A percentile compares a stretch with the other conserved stretches of the same genome.
phyloP scores from a whole-genome alignment of 768 basidiomycete genomes.

The Naganishia vishniacii region DNA sequence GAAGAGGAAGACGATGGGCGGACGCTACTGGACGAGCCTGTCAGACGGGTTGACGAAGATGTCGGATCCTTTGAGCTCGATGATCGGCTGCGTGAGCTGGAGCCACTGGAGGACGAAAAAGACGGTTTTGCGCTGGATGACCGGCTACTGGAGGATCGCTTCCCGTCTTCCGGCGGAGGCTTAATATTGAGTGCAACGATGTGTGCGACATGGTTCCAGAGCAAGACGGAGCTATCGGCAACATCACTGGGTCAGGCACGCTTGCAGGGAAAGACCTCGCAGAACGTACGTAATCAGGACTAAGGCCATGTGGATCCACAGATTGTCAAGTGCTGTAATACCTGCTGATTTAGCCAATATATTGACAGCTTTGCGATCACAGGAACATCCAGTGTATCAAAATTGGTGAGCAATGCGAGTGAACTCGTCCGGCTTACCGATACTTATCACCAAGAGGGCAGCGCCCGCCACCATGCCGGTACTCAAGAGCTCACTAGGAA shows the following conservation, averaged over 20 bases:
- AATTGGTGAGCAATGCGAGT: too few relatives aligned
- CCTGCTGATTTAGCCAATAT: not conserved
- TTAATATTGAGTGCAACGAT: not conserved
- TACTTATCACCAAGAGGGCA: not conserved
- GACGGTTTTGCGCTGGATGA: conserved; percentile 5
- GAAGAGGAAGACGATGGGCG: not conserved
- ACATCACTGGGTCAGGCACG: not conserved
- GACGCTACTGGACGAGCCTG: not conserved
- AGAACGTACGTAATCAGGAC: conserved; percentile 5
- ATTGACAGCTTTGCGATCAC: conserved; percentile 17
- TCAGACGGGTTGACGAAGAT: not conserved
- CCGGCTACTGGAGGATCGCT: not conserved
- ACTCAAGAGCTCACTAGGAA: not conserved
- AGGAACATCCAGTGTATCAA: too few relatives aligned
- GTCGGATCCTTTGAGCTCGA: conserved; percentile 1
- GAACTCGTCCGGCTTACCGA: conserved; percentile 3
- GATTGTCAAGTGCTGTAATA: not conserved
- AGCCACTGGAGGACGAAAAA: conserved; percentile 3
- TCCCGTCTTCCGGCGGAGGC: not conserved
- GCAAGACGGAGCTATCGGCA: not conserved
- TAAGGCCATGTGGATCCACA: conserved; percentile 10
- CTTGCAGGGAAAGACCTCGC: too few relatives aligned
- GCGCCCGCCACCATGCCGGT: conserved; percentile 2
- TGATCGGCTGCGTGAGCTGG: not conserved
- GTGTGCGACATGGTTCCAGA: conserved; percentile 24